A percentile compares a stretch with the other conserved stretches of the same genome.
Evolutionary conservation across 495 filamentous ascomycete species (phyloP).

Genomic region (Penicillium argentinense): DNA sequence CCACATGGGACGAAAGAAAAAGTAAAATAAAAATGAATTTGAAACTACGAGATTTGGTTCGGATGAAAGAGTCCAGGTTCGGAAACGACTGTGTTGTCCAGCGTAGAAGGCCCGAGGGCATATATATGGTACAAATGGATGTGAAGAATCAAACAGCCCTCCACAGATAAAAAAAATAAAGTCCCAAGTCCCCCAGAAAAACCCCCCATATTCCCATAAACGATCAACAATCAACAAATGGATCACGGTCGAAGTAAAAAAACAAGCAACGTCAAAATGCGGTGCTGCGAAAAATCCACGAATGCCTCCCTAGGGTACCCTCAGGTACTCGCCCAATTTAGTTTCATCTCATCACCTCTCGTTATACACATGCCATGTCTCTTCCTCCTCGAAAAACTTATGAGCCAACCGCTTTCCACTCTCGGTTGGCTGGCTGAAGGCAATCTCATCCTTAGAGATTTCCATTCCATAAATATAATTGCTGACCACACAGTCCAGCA

Average conservation of each 20-base stretch:
- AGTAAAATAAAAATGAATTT: neutral
- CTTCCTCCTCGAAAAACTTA: constrained; percentile 58
- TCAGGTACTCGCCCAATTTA: too few relatives aligned
- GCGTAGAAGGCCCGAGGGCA: neutral
- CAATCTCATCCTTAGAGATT: constrained; percentile 60
- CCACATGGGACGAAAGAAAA: too few relatives aligned
- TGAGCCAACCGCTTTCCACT: constrained; percentile 63
- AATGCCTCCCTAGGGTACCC: too few relatives aligned
- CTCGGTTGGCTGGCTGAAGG: constrained; percentile 76
- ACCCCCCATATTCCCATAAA: neutral
- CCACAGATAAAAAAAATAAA: constrained; percentile 5
- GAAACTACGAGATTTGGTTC: too few relatives aligned
- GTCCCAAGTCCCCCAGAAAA: neutral
- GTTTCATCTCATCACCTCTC: constrained; percentile 35
- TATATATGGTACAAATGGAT: constrained; percentile 2
- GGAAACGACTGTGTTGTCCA: constrained; percentile 9
- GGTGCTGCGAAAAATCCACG: too few relatives aligned
- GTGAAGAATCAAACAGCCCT: neutral
- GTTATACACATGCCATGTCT: constrained; percentile 54
- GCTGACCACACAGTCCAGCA: constrained; percentile 61
- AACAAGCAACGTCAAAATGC: neutral
- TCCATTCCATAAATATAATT: constrained; percentile 68
- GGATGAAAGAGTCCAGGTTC: too few relatives aligned
- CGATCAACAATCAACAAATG: neutral
- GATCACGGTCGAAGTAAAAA: neutral